These are phyloP conservation scores for Dioscorea zingiberensis DNA, from an alignment of 106 monocot species.

Conservation along the genomic window DNA sequence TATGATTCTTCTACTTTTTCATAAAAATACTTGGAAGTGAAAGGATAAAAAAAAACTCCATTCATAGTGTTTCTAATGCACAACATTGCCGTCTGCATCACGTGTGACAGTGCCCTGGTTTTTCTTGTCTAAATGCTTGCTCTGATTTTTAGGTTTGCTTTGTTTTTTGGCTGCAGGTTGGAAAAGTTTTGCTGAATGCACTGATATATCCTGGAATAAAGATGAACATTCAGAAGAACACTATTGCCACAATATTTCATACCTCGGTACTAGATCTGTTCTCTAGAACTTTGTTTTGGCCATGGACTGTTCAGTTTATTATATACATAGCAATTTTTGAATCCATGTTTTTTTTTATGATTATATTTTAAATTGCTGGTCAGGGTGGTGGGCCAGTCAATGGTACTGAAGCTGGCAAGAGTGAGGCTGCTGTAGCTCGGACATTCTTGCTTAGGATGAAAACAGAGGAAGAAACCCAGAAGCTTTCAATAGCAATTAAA, in stretches of 20 bases:
- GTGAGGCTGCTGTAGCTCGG: conserved; percentile 35
- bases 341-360: background rate
- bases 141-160: background rate
- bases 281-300: background rate
- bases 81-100: no score
- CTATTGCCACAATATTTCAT: conserved; percentile 82
- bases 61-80: no score
- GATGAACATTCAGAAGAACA: conserved; percentile 71
- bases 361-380: background rate
- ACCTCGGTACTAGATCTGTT: conserved; percentile 38
- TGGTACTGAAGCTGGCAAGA: conserved; percentile 23
- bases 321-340: background rate
- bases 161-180: conserved; percentile 47
- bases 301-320: background rate
- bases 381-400: conserved; percentile 22
- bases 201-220: conserved; percentile 89
- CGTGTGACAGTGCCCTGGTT: background rate
- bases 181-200: conserved; percentile 89
- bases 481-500: conserved; percentile 61
- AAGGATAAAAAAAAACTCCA: no score
- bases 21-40: no score
- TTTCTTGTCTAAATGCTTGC: background rate
- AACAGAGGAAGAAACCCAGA: conserved; percentile 67
- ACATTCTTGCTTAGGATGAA: conserved; percentile 71
- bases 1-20: no score